phyloP scores from a whole-genome alignment of 179 eudicot species.

The Gypsophila paniculata region DNA sequence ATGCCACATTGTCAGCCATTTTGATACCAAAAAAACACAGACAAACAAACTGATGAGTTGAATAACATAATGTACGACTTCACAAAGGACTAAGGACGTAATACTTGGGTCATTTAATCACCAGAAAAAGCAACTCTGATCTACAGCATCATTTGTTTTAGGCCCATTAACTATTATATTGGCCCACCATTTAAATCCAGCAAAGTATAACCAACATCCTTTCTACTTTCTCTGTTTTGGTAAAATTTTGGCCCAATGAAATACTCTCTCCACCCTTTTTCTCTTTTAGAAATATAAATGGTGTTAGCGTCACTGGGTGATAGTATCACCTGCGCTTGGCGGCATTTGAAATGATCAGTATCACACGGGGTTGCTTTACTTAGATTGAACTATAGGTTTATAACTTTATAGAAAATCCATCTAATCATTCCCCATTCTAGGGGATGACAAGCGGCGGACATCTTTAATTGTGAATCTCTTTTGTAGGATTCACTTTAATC shows the following conservation, averaged over 20 bases:
- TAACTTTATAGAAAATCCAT: neutral
- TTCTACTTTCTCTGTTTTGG: neutral
- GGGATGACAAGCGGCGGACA: constrained; percentile 18
- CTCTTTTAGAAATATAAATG: no score
- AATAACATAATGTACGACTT: no score
- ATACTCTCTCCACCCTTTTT: no score
- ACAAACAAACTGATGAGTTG: no score
- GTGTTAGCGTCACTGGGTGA: no score
- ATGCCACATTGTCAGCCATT: neutral
- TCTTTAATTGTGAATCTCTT: constrained; percentile 24
- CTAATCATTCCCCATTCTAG: constrained; percentile 1
- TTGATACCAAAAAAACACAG: no score
- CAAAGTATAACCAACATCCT: neutral
- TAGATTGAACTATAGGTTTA: neutral
- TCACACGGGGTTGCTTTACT: no score
- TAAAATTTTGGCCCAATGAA: neutral
- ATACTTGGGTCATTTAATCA: neutral
- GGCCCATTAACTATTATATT: neutral
- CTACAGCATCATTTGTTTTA: neutral
- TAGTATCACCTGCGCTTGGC: no score
- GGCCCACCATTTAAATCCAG: neutral
- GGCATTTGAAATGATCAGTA: no score
- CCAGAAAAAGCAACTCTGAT: neutral
- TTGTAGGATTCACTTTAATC: constrained; percentile 23
- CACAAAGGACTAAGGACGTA: neutral